phyloP scores from a whole-genome alignment of 495 filamentous ascomycete species.

The Penicillium psychrofluorescens region DNA sequence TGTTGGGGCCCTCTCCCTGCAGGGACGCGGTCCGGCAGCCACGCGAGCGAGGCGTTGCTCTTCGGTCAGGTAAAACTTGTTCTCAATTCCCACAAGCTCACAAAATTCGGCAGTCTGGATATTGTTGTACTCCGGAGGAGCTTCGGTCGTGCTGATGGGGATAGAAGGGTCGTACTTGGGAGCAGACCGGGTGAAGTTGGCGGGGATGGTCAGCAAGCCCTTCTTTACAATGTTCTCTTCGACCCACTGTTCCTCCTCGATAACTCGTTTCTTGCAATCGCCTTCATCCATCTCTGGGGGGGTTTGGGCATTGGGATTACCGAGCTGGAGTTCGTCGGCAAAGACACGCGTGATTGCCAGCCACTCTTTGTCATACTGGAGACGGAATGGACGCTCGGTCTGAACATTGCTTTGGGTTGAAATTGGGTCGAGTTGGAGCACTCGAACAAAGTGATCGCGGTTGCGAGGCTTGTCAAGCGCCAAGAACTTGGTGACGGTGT shows the following conservation, averaged over 20 bases:
- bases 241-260: slow-evolving; percentile 65
- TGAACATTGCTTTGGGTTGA: slow-evolving; percentile 13
- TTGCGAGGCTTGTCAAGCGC: slow-evolving; percentile 80
- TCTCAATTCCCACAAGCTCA: slow-evolving; percentile 63
- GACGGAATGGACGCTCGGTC: slow-evolving; percentile 26
- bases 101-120: slow-evolving; percentile 77
- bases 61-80: slow-evolving; percentile 65
- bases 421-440: slow-evolving; percentile 52
- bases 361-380: slow-evolving; percentile 91
- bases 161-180: slow-evolving; percentile 51
- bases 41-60: slow-evolving; percentile 54
- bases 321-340: slow-evolving; percentile 51
- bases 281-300: slow-evolving; percentile 55
- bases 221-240: slow-evolving; percentile 57
- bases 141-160: slow-evolving; percentile 26
- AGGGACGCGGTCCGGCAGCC: slow-evolving; percentile 24
- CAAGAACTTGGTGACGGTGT: slow-evolving; percentile 79
- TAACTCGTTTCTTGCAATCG: slow-evolving; percentile 55
- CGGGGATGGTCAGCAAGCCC: slow-evolving; percentile 57
- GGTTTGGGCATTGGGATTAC: slow-evolving; percentile 39
- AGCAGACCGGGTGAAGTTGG: slow-evolving; percentile 71
- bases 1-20: neutral
- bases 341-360: slow-evolving; percentile 85
- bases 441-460: slow-evolving; percentile 67
- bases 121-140: slow-evolving; percentile 73